A percentile compares a stretch with the other conserved stretches of the same genome.
These are phyloP conservation scores for Helianthus annuus DNA, from an alignment of 129 eudicot species.

Conservation along the genomic window DNA sequence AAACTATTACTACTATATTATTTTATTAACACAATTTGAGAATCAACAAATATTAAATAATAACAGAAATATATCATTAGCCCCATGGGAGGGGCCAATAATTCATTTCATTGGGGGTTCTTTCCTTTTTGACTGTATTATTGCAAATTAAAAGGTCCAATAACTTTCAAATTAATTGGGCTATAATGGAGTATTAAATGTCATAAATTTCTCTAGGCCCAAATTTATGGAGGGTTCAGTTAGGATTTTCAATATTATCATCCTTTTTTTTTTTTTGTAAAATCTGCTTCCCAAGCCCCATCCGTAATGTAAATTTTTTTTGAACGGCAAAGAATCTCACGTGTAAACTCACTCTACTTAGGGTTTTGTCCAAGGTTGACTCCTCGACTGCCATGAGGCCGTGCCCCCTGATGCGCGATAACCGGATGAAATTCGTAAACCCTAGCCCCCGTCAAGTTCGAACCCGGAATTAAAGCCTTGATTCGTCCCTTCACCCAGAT, in stretches of 20 bases:
- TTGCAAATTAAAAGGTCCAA: not conserved
- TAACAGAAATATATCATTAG: not conserved
- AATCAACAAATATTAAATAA: not conserved
- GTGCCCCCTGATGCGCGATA: no score
- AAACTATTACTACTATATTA: no score
- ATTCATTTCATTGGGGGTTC: not conserved
- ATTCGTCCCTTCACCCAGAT: no score
- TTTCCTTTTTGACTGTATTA: not conserved
- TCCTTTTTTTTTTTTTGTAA: not conserved
- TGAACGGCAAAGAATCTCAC: no score
- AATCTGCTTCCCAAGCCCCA: not conserved
- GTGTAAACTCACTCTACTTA: no score
- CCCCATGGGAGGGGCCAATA: not conserved
- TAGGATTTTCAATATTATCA: not conserved
- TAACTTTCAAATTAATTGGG: conserved; percentile 1
- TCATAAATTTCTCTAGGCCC: not conserved
- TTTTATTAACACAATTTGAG: no score
- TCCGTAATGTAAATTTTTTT: no score
- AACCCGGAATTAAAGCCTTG: no score
- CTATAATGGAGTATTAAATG: not conserved
- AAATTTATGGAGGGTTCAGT: not conserved
- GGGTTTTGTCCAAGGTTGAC: no score
- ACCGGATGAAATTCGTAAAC: no score
- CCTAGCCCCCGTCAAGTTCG: no score
- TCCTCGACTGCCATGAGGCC: no score